Evolutionary conservation across 768 basidiomycete genomes (phyloP).

Genomic region (Kwoniella heveanensis): DNA sequence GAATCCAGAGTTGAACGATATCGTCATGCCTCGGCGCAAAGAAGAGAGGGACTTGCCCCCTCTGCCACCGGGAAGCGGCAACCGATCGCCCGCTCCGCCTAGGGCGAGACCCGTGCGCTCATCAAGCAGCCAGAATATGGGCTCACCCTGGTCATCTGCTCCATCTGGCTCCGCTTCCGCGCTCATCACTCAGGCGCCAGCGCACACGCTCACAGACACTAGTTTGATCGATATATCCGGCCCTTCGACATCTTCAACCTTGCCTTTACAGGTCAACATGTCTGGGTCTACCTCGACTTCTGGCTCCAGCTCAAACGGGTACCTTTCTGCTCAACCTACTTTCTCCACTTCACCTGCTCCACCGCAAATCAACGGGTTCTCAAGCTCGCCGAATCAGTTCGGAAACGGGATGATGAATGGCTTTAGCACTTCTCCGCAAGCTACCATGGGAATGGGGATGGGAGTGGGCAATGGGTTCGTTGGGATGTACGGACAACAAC

Average conservation of each 20-base stretch:
- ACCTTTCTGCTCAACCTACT: neutral
- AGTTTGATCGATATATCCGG: constrained; percentile 19
- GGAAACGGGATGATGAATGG: neutral
- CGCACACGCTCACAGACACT: neutral
- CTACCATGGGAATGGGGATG: neutral
- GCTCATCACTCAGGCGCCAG: constrained; percentile 1
- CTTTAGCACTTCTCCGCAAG: neutral
- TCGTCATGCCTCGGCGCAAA: constrained; percentile 20
- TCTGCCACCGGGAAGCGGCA: constrained; percentile 23
- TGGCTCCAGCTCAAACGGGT: neutral
- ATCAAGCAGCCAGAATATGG: constrained; percentile 1
- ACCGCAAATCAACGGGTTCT: neutral
- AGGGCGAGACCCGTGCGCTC: constrained; percentile 19
- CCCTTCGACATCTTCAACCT: constrained; percentile 5
- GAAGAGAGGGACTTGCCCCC: constrained; percentile 43
- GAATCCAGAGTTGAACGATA: constrained; percentile 50
- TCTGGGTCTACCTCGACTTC: neutral
- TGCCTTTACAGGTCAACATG: constrained; percentile 22
- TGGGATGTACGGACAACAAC: neutral
- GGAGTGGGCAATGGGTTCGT: neutral
- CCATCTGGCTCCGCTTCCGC: neutral
- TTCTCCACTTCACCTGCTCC: neutral
- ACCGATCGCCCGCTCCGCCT: constrained; percentile 1
- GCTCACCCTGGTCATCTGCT: constrained; percentile 9
- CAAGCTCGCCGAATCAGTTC: neutral